Evolutionary conservation across 768 basidiomycete genomes (phyloP).

Genomic region (Suillus decipiens): DNA sequence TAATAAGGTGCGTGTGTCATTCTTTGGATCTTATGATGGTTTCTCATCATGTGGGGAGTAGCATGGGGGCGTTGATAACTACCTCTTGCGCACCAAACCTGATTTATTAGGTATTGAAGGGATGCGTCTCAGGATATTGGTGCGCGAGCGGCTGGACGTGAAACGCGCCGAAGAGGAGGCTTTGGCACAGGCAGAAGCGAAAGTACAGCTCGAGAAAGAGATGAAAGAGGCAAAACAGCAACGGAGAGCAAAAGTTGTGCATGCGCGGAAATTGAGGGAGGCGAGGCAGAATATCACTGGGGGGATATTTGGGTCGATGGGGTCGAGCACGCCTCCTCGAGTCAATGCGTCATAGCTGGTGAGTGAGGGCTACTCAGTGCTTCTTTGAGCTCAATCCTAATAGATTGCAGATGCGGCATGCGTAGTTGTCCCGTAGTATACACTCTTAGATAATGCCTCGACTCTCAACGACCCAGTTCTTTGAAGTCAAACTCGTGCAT

Average conservation of each 20-base stretch:
- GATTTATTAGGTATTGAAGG: constrained; percentile 40
- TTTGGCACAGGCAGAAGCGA: constrained; percentile 4
- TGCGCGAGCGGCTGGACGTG: constrained; percentile 34
- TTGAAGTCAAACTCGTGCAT: neutral
- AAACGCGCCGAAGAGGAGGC: constrained; percentile 16
- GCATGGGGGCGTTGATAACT: constrained; percentile 75
- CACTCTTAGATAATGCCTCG: neutral
- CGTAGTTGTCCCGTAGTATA: neutral
- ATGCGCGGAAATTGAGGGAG: neutral
- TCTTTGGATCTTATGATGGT: too few species aligned
- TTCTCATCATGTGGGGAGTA: constrained; percentile 24
- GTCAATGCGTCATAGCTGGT: neutral
- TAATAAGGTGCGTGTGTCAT: constrained; percentile 58
- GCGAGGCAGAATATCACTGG: neutral
- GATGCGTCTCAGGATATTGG: constrained; percentile 46
- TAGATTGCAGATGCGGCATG: neutral
- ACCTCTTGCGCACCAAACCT: constrained; percentile 53
- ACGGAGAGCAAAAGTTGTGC: neutral
- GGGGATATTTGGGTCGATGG: constrained; percentile 9
- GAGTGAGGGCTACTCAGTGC: neutral
- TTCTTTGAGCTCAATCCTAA: neutral
- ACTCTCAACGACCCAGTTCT: neutral
- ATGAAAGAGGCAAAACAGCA: constrained; percentile 5
- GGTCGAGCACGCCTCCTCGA: neutral
- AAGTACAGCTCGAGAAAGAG: constrained; percentile 9